Conservation (phyloP, 2,329 filamentous ascomycete genomes). For the Fusarium oligoseptatum region DNA sequence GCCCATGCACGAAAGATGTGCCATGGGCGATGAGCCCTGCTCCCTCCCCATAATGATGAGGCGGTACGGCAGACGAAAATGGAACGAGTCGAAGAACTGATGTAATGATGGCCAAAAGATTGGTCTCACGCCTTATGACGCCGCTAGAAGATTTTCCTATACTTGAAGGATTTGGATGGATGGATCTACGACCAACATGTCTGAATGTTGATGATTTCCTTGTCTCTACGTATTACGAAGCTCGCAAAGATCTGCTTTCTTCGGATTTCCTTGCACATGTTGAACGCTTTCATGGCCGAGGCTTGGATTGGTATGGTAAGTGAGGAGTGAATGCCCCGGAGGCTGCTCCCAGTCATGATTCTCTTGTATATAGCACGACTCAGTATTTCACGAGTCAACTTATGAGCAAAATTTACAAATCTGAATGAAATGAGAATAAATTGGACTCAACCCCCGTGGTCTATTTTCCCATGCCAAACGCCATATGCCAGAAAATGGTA, state of each 20-base stretch:
- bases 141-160: slow-evolving; percentile 22
- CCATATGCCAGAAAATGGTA: slow-evolving; percentile 29
- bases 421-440: slow-evolving; percentile 1
- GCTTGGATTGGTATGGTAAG: slow-evolving; percentile 1
- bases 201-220: slow-evolving; percentile 32
- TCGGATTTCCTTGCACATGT: not conserved
- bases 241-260: not conserved
- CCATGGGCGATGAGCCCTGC: slow-evolving; percentile 5
- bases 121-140: slow-evolving; percentile 35
- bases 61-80: not conserved
- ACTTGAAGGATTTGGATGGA: slow-evolving; percentile 14
- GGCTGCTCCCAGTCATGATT: slow-evolving; percentile 24
- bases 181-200: slow-evolving; percentile 28
- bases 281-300: not conserved
- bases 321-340: slow-evolving; percentile 33
- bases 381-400: slow-evolving; percentile 19
- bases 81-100: slow-evolving; percentile 2
- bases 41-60: not conserved
- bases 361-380: slow-evolving; percentile 32
- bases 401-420: slow-evolving; percentile 2
- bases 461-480: slow-evolving; percentile 32
- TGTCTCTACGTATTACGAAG: slow-evolving; percentile 13
- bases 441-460: not conserved
- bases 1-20: slow-evolving; percentile 8
- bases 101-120: slow-evolving; percentile 22